Base-by-base conservation (phyloP, 1,284 basidiomycete genomes). In the Microbotryomycetes sp. region DNA sequence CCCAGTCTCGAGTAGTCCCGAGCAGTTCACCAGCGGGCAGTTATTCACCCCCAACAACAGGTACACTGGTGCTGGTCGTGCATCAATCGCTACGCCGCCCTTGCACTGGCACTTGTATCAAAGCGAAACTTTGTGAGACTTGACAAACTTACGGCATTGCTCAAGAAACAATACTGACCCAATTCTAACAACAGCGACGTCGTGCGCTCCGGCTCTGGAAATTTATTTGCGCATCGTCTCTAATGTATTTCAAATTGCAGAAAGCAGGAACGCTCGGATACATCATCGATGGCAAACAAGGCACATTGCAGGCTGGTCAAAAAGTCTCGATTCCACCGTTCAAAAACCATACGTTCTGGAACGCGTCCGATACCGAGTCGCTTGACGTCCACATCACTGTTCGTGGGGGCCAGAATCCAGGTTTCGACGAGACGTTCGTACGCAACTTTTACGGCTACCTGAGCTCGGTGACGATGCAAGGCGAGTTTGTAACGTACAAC, bases 331-430 rank as follows among this genome's bases (percentile, higher is more conserved):
- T 73, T 52, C 71, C 72, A 1, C 71, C 75, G 9, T 69, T 65
- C 31, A 46, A 60, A n/a, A 62, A 62, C 3, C 74, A 76, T 56
- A 76, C 75, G 13, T 75, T 76, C 62, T 76, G 75, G 75, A 70
- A 62, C 46, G 73, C 70, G 52, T 62, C 64, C 4, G 53, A 57
- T 3, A 68, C 66, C 5, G 60, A 67, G 27, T 74, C 74, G 56
- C 55, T 75, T 41, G 71, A 74, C 45, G 71, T 75, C 4, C 62
- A 72, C 51, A 73, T 73, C 51, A 74, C 73, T 28, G 72, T 72
- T 13, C 51, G 65, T 4, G 73, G 75, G 6, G 73, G 74, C 18
- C 61, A 60, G 5, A 74, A 74, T 47, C 65, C 67, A 15, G 73
- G 73, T 2, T 74, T 75, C 54, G 72, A 74, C 58, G 73, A 74